Conservation (phyloP, 2,329 filamentous ascomycete species). For the Lecanicillium sp. region DNA sequence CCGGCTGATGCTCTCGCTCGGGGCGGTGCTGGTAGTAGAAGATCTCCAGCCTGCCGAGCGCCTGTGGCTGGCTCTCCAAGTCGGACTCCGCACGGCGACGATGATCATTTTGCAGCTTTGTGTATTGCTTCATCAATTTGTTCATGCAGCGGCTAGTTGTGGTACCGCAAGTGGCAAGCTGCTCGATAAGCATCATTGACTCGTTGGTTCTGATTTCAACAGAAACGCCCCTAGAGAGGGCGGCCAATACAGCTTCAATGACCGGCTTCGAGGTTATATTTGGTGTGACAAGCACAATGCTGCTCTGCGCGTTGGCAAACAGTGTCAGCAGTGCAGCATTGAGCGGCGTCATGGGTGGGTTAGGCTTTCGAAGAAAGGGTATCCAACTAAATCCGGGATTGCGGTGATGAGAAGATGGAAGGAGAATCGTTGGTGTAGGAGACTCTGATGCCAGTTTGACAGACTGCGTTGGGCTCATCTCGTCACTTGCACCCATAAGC, state of each 20-base stretch:
- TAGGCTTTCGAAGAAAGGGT: conserved; percentile 44
- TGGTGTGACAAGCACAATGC: conserved; percentile 68
- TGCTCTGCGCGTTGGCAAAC: conserved; percentile 49
- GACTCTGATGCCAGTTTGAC: conserved; percentile 20
- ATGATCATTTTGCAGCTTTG: conserved; percentile 21
- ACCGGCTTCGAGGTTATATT: conserved; percentile 67
- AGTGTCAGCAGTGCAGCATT: conserved; percentile 59
- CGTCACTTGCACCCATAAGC: not conserved
- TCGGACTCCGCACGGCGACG: conserved; percentile 23
- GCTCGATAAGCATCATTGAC: conserved; percentile 70
- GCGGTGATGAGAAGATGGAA: conserved; percentile 68
- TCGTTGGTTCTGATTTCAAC: conserved; percentile 62
- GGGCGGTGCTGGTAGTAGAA: conserved; percentile 49
- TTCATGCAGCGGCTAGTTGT: conserved; percentile 62
- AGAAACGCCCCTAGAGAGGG: conserved; percentile 59
- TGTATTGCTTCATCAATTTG: conserved; percentile 52
- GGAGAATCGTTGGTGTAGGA: conserved; percentile 51
- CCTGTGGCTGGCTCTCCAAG: conserved; percentile 37
- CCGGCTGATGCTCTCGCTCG: conserved; percentile 23
- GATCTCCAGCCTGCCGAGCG: conserved; percentile 48
- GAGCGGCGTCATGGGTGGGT: conserved; percentile 58
- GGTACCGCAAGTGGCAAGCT: conserved; percentile 72
- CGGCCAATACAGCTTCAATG: conserved; percentile 53
- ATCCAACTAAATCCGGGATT: conserved; percentile 59
- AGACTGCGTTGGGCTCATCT: conserved; percentile 23